Conservation (phyloP, 2,329 filamentous ascomycete species). For the Cercospora sojina region DNA sequence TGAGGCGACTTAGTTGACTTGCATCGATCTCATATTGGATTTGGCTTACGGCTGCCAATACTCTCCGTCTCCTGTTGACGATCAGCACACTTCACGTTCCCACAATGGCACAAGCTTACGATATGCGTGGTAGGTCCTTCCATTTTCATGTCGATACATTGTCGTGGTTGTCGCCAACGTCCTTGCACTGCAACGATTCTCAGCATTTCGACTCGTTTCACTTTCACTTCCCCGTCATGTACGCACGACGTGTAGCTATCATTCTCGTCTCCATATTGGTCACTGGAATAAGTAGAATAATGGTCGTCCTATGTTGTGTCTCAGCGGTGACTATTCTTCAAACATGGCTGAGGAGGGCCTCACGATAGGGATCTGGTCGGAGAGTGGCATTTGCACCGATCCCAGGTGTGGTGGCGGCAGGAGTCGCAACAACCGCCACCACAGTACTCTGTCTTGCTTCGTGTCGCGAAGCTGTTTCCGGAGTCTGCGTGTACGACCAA, state of each 20-base stretch:
- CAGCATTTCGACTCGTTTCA: slow-evolving; percentile 15
- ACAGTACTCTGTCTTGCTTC: background rate
- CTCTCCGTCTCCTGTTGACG: slow-evolving; percentile 31
- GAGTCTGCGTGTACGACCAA: background rate
- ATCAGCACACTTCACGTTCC: slow-evolving; percentile 3
- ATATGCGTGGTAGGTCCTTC: slow-evolving; percentile 40
- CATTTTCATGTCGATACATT: slow-evolving; percentile 41
- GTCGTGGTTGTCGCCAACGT: slow-evolving; percentile 43
- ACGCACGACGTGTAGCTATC: slow-evolving; percentile 28
- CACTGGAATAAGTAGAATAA: slow-evolving; percentile 22
- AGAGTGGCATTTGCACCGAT: slow-evolving; percentile 9
- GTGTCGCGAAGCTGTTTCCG: background rate
- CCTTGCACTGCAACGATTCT: slow-evolving; percentile 32
- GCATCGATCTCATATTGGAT: background rate
- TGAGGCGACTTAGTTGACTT: background rate
- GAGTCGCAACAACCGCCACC: background rate
- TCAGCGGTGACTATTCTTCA: slow-evolving; percentile 16
- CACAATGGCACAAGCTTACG: slow-evolving; percentile 24
- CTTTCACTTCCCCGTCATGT: too few relatives aligned
- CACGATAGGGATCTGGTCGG: slow-evolving; percentile 27
- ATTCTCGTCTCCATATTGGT: slow-evolving; percentile 12
- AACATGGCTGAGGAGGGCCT: slow-evolving; percentile 23
- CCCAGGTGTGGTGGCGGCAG: background rate
- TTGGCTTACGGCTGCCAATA: slow-evolving; percentile 37
- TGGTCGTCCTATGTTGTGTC: slow-evolving; percentile 23